Percentiles rank a stretch among this genome's conserved stretches.
Conservation (phyloP, 495 filamentous ascomycete genomes). For the Sordaria brevicollis region DNA sequence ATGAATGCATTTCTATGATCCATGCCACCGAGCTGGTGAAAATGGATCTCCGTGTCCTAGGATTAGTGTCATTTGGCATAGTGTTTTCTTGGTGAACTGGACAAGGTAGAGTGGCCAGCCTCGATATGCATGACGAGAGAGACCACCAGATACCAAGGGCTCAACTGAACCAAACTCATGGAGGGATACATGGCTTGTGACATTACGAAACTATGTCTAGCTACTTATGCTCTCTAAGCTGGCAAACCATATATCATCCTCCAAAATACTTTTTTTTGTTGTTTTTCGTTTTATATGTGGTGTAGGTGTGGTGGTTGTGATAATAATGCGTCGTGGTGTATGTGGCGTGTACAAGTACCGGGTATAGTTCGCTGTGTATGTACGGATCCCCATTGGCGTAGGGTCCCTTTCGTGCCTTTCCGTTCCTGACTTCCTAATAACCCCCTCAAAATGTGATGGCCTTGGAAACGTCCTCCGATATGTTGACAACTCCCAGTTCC, state of each 20-base stretch:
- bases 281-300: slow-evolving; percentile 1
- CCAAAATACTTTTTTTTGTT: slow-evolving; percentile 12
- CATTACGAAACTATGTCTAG: slow-evolving; percentile 15
- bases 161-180: background rate
- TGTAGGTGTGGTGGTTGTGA: background rate
- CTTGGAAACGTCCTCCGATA: background rate
- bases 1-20: background rate
- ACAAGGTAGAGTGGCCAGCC: background rate
- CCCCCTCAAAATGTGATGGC: background rate
- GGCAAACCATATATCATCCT: slow-evolving; percentile 9
- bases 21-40: no score
- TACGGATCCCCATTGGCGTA: background rate
- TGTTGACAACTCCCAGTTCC: background rate
- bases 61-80: background rate
- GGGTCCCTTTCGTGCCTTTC: background rate
- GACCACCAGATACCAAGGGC: background rate
- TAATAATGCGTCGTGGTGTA: background rate
- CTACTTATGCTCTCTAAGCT: slow-evolving; percentile 1
- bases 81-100: background rate
- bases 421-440: background rate
- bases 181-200: slow-evolving; percentile 9
- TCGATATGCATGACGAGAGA: background rate
- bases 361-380: background rate
- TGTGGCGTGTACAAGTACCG: background rate
- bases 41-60: no score